Percentiles rank a stretch among this genome's conserved stretches.
These are phyloP conservation scores for Endoconidiophora laricicola DNA, from an alignment of 2,329 filamentous ascomycete genomes.

Conservation along the genomic window DNA sequence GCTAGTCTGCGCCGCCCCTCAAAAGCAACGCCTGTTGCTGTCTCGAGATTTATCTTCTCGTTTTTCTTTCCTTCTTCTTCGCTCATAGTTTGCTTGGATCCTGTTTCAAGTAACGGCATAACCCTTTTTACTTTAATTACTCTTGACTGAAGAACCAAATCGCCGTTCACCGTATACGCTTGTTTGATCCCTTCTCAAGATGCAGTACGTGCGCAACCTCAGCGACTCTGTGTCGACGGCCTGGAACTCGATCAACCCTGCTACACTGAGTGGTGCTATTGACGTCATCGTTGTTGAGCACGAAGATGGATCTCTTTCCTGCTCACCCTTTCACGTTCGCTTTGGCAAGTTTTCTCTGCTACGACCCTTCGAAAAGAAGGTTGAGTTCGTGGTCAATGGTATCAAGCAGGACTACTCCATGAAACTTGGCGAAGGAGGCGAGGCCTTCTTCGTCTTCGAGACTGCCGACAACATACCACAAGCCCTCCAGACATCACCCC, in stretches of 20 bases:
- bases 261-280: conserved; percentile 91
- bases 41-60: neutral
- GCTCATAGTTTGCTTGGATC: neutral
- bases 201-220: conserved; percentile 97
- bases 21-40: neutral
- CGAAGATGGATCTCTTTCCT: conserved; percentile 74
- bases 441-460: conserved; percentile 98
- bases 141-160: too few species aligned
- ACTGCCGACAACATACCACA: conserved; percentile 85
- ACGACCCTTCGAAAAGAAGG: conserved; percentile 94
- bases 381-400: conserved; percentile 92
- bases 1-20: neutral
- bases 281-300: conserved; percentile 98
- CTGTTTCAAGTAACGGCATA: neutral
- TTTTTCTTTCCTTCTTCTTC: neutral
- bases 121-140: too few species aligned
- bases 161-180: neutral
- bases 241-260: conserved; percentile 99
- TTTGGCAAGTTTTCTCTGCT: conserved; percentile 97
- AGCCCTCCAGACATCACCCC: conserved; percentile 81
- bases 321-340: conserved; percentile 94
- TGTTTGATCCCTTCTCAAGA: conserved; percentile 25
- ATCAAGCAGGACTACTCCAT: conserved; percentile 85
- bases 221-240: conserved; percentile 93
- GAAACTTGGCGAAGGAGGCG: conserved; percentile 94